Conservation (phyloP, 352 stramenopile genomes). For the Phytopythium oedochilum region DNA sequence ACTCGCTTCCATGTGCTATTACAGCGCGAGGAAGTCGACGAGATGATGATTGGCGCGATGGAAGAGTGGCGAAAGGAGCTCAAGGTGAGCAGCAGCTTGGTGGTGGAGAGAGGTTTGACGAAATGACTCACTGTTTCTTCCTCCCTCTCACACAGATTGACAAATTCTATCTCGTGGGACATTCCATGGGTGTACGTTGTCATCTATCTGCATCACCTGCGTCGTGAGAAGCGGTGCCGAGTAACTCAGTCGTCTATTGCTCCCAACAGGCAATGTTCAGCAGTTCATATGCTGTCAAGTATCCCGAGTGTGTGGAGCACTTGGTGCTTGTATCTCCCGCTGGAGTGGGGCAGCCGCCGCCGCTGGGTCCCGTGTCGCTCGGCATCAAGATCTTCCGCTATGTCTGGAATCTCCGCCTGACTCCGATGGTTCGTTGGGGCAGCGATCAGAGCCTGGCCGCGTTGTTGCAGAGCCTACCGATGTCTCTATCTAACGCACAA, state of each 20-base stretch:
- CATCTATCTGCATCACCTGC: background rate
- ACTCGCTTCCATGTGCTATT: background rate
- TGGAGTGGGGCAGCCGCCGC: constrained; percentile 40
- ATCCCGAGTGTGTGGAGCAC: constrained; percentile 40
- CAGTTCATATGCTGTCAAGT: constrained; percentile 44
- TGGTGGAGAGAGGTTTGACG: background rate
- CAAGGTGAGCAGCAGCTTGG: constrained; percentile 13
- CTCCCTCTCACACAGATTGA: constrained; percentile 33
- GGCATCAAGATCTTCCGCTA: constrained; percentile 41
- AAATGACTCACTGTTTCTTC: background rate
- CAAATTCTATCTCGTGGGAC: constrained; percentile 52
- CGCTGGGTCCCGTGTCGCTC: constrained; percentile 19
- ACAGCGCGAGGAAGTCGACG: constrained; percentile 56
- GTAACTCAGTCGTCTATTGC: background rate
- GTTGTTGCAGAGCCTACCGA: too few species aligned
- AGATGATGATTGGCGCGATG: constrained; percentile 51
- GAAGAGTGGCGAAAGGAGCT: constrained; percentile 61
- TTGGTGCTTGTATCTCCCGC: constrained; percentile 59
- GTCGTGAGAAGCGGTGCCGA: background rate
- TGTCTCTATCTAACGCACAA: background rate
- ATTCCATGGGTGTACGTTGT: constrained; percentile 54
- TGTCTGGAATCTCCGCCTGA: constrained; percentile 43
- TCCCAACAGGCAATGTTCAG: constrained; percentile 50
- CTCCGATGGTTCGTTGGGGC: constrained; percentile 47
- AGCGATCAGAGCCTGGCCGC: too few species aligned